phyloP scores from a whole-genome alignment of 495 filamentous ascomycete genomes.

The Polyplosphaeria fusca region DNA sequence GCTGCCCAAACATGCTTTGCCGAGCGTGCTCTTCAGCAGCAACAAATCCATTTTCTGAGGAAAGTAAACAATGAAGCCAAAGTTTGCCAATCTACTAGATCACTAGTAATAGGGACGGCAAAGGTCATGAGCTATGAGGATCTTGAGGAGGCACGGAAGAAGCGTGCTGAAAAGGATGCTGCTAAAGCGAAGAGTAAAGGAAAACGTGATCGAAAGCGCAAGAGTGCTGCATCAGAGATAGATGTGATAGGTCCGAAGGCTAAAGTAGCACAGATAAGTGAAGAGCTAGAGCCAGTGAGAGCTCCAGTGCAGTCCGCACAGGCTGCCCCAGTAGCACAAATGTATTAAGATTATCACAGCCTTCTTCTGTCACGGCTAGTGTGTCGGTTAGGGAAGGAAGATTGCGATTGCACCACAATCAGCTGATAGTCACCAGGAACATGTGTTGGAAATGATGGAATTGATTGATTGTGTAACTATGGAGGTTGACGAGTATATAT shows the following conservation, averaged over 20 bases:
- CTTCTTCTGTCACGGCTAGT: too few species aligned
- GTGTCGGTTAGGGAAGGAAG: too few species aligned
- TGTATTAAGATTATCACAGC: conserved; percentile 10
- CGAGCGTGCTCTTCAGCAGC: conserved; percentile 8
- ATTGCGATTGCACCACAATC: too few species aligned
- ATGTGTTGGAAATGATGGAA: too few species aligned
- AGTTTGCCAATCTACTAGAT: conserved; percentile 13
- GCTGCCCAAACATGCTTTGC: conserved; percentile 11
- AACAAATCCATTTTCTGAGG: conserved; percentile 11
- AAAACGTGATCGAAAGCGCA: conserved; percentile 9
- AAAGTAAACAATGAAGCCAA: conserved; percentile 7
- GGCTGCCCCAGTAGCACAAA: conserved; percentile 3
- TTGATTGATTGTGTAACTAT: too few species aligned
- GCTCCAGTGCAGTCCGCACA: conserved; percentile 1
- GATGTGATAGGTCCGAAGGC: conserved; percentile 7
- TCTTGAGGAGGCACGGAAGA: conserved; percentile 11
- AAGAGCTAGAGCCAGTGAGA: conserved; percentile 6
- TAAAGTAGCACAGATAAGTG: conserved; percentile 10
- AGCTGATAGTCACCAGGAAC: too few species aligned
- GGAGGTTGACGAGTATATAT: too few species aligned
- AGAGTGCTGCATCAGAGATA: conserved; percentile 7
- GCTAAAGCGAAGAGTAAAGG: conserved; percentile 14
- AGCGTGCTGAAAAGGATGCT: conserved; percentile 10
- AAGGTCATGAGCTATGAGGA: conserved; percentile 15
- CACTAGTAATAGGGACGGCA: conserved; percentile 10